Conservation (phyloP, 2,329 filamentous ascomycete species). For the Trichophyton mentagrophytes region DNA sequence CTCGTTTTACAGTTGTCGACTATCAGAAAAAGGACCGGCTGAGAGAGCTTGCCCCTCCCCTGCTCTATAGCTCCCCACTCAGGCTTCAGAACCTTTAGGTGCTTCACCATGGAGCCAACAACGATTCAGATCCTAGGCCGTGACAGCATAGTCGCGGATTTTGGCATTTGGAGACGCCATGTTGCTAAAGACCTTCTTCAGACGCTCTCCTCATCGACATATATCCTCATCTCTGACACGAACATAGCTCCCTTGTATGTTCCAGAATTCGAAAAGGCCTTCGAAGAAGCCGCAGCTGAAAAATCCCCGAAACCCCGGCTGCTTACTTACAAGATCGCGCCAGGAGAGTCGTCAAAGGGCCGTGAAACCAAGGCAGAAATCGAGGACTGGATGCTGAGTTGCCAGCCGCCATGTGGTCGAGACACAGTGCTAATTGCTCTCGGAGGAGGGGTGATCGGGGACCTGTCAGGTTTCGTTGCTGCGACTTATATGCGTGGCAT, state of each 20-base stretch:
- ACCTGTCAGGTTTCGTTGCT: conserved; percentile 94
- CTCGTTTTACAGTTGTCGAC: neutral
- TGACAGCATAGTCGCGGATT: conserved; percentile 82
- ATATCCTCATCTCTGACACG: conserved; percentile 92
- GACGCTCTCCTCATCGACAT: conserved; percentile 72
- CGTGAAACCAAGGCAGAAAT: conserved; percentile 88
- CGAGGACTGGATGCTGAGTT: conserved; percentile 89
- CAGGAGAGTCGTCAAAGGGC: conserved; percentile 87
- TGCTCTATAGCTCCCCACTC: conserved; percentile 2
- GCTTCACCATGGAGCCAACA: conserved; percentile 30
- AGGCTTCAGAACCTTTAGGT: neutral
- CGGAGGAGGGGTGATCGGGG: conserved; percentile 91
- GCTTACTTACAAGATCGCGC: conserved; percentile 73
- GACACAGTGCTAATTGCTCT: conserved; percentile 92
- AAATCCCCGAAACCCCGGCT: conserved; percentile 49
- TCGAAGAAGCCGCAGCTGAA: conserved; percentile 40
- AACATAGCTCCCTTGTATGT: conserved; percentile 75
- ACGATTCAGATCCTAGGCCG: conserved; percentile 74
- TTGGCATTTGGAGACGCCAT: conserved; percentile 75
- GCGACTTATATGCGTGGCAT: conserved; percentile 98
- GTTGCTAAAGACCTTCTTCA: conserved; percentile 68
- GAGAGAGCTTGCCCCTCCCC: conserved; percentile 2
- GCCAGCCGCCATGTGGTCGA: conserved; percentile 70
- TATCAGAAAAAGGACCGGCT: neutral
- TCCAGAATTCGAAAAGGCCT: conserved; percentile 57